phyloP scores from a whole-genome alignment of 352 stramenopile species.

The Saprolegnia parasitica region DNA sequence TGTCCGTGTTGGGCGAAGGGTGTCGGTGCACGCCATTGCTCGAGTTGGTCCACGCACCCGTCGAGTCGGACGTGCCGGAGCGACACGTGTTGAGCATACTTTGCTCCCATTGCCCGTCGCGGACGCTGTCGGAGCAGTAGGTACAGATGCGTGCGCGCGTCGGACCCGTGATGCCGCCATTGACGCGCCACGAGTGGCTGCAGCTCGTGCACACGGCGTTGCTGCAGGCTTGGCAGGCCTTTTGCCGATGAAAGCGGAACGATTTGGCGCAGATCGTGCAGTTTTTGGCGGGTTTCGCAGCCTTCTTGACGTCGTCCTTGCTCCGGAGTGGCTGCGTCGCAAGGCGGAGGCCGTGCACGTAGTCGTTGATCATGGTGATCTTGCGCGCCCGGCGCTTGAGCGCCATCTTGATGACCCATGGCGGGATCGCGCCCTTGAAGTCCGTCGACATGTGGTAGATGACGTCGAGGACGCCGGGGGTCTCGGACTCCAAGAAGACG shows the following conservation, averaged over 20 bases:
- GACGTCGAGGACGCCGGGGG: constrained; percentile 24
- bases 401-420: constrained; percentile 13
- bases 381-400: background rate
- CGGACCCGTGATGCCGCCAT: background rate
- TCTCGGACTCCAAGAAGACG: constrained; percentile 25
- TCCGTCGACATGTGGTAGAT: constrained; percentile 16
- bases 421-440: constrained; percentile 20
- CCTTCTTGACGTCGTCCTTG: background rate
- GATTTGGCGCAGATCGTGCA: constrained; percentile 19
- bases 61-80: constrained; percentile 5
- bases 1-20: background rate
- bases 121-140: constrained; percentile 22
- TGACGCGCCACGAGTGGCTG: constrained; percentile 19
- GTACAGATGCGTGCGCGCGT: constrained; percentile 16
- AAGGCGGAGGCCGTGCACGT: constrained; percentile 22
- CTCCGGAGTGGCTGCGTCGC: background rate
- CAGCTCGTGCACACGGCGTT: constrained; percentile 18
- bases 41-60: background rate
- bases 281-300: constrained; percentile 1
- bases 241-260: constrained; percentile 18
- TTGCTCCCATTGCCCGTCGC: background rate
- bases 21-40: background rate
- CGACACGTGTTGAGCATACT: constrained; percentile 1
- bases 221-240: constrained; percentile 14
- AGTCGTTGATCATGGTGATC: constrained; percentile 6